Evolutionary conservation across 1,284 basidiomycete species (phyloP).

Genomic region (Sanguinoderma infundibulare): DNA sequence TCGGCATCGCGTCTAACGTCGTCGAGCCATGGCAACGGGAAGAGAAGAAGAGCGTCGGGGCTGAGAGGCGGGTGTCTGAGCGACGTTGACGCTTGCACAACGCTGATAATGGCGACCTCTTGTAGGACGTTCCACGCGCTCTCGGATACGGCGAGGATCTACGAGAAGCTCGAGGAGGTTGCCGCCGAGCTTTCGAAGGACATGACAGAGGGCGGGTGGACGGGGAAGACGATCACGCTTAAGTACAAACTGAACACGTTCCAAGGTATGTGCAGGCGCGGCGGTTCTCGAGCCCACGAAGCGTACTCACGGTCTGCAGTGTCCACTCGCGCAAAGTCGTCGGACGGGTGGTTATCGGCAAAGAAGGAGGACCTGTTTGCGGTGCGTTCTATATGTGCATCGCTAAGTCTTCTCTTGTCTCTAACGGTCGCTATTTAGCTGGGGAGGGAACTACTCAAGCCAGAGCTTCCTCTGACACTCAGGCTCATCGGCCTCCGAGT

Average conservation of each 20-base stretch:
- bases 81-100: background rate
- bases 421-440: conserved; percentile 46
- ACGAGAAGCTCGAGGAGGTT: conserved; percentile 78
- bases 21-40: conserved; percentile 79
- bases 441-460: conserved; percentile 81
- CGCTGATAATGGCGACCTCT: background rate
- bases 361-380: conserved; percentile 81
- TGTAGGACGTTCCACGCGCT: conserved; percentile 80
- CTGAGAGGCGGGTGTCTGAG: conserved; percentile 65
- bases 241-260: conserved; percentile 85
- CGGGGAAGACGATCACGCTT: conserved; percentile 76
- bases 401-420: background rate
- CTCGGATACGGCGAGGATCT: conserved; percentile 65
- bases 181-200: conserved; percentile 82
- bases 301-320: conserved; percentile 46
- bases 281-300: no score
- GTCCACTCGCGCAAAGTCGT: conserved; percentile 82
- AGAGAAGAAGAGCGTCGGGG: conserved; percentile 88
- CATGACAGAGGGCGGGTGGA: conserved; percentile 73
- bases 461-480: conserved; percentile 78
- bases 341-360: conserved; percentile 70
- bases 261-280: conserved; percentile 65
- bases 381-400: conserved; percentile 44
- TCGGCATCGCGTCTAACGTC: conserved; percentile 85
- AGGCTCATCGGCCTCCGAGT: conserved; percentile 84